These are phyloP conservation scores for Calycina marina DNA, from an alignment of 2,329 filamentous ascomycete species.

Conservation along the genomic window DNA sequence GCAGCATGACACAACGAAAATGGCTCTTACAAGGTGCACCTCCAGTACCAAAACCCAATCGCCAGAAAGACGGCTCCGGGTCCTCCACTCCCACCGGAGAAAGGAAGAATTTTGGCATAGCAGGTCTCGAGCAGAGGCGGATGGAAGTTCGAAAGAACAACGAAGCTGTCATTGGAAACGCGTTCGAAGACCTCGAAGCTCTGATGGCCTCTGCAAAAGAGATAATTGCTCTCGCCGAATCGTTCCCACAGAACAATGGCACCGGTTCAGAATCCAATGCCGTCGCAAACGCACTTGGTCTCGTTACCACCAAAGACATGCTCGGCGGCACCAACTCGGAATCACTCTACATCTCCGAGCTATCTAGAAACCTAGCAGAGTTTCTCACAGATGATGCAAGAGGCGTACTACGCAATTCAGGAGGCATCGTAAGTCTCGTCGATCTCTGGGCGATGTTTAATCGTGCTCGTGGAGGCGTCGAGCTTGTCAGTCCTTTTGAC, in stretches of 20 bases:
- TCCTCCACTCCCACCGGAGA: slow-evolving; percentile 21
- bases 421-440: slow-evolving; percentile 78
- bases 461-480: slow-evolving; percentile 78
- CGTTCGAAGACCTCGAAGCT: slow-evolving; percentile 91
- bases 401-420: slow-evolving; percentile 63
- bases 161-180: slow-evolving; percentile 78
- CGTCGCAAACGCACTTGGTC: slow-evolving; percentile 65
- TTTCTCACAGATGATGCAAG: slow-evolving; percentile 76
- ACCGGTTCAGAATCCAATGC: slow-evolving; percentile 57
- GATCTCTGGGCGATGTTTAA: slow-evolving; percentile 95
- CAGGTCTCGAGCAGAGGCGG: slow-evolving; percentile 76
- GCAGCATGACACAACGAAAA: slow-evolving; percentile 79
- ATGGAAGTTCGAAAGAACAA: slow-evolving; percentile 82
- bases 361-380: slow-evolving; percentile 73
- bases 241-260: slow-evolving; percentile 49
- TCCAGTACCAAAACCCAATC: slow-evolving; percentile 55
- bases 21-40: slow-evolving; percentile 88
- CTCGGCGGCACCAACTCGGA: slow-evolving; percentile 60
- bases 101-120: slow-evolving; percentile 67
- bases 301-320: slow-evolving; percentile 93
- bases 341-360: slow-evolving; percentile 76
- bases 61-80: slow-evolving; percentile 25
- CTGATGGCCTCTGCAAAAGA: slow-evolving; percentile 97
- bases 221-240: slow-evolving; percentile 83
- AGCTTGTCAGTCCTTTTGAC: slow-evolving; percentile 81